Evolutionary conservation across 2,329 filamentous ascomycete genomes (phyloP).

Genomic region (Fusarium subglutinans): DNA sequence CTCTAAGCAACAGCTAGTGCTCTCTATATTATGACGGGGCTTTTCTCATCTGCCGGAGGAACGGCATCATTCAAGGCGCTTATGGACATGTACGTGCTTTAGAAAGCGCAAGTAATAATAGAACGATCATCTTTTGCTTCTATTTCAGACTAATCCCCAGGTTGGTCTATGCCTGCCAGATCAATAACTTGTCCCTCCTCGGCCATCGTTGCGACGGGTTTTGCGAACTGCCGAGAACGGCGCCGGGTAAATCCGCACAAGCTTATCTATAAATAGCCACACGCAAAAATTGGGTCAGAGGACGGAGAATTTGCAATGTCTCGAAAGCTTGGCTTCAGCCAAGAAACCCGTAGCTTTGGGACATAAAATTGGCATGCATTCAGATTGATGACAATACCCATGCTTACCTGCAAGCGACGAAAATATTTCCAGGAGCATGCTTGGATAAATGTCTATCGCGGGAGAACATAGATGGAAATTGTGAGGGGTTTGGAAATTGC

Average conservation of each 20-base stretch:
- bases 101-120: accelerated
- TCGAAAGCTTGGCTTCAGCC: background rate
- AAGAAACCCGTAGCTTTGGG: background rate
- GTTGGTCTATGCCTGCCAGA: background rate
- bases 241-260: background rate
- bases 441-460: accelerated
- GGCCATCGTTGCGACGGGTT: accelerated
- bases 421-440: accelerated
- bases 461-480: accelerated
- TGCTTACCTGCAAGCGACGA: accelerated
- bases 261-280: background rate
- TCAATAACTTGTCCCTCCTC: too few relatives aligned
- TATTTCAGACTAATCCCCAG: background rate
- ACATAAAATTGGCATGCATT: background rate
- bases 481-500: background rate
- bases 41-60: background rate
- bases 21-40: background rate
- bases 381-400: accelerated
- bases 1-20: background rate
- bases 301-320: background rate
- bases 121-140: too few relatives aligned
- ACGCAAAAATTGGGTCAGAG: background rate
- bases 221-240: background rate
- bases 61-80: background rate
- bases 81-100: background rate